Percentiles rank a stretch among this genome's conserved stretches.
phyloP scores from a whole-genome alignment of 495 filamentous ascomycete genomes.

The Glonium stellatum region DNA sequence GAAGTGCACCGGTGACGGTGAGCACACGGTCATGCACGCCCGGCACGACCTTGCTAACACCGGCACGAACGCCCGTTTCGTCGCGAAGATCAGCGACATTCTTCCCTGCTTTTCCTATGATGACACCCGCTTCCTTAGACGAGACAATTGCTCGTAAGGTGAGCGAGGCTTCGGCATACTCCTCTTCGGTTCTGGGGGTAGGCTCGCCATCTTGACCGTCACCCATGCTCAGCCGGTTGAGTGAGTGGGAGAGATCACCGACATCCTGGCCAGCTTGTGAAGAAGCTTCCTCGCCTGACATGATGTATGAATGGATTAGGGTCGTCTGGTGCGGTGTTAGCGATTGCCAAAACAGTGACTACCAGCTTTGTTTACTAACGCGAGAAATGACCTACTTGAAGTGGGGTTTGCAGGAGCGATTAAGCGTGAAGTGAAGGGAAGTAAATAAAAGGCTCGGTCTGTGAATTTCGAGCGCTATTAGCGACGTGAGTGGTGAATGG shows the following conservation, averaged over 20 bases:
- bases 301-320: slow-evolving; percentile 26
- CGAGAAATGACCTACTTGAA: neutral
- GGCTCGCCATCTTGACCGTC: slow-evolving; percentile 31
- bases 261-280: slow-evolving; percentile 25
- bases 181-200: slow-evolving; percentile 66
- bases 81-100: slow-evolving; percentile 96
- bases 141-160: slow-evolving; percentile 96
- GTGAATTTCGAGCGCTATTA: neutral
- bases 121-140: slow-evolving; percentile 95
- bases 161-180: slow-evolving; percentile 83
- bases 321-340: slow-evolving; percentile 4
- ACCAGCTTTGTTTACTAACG: neutral
- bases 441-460: neutral
- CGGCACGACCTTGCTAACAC: slow-evolving; percentile 96
- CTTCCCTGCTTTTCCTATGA: slow-evolving; percentile 97
- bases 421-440: neutral
- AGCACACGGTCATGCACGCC: slow-evolving; percentile 95
- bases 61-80: slow-evolving; percentile 93
- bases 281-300: slow-evolving; percentile 34
- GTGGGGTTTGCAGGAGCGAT: neutral
- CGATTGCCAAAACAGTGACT: neutral
- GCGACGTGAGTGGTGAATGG: neutral
- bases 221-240: slow-evolving; percentile 26
- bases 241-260: slow-evolving; percentile 28
- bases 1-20: slow-evolving; percentile 83